Percentiles rank a stretch among this genome's conserved stretches.
These are phyloP conservation scores for Microdochium paspali DNA, from an alignment of 2,329 filamentous ascomycete species.

Conservation along the genomic window DNA sequence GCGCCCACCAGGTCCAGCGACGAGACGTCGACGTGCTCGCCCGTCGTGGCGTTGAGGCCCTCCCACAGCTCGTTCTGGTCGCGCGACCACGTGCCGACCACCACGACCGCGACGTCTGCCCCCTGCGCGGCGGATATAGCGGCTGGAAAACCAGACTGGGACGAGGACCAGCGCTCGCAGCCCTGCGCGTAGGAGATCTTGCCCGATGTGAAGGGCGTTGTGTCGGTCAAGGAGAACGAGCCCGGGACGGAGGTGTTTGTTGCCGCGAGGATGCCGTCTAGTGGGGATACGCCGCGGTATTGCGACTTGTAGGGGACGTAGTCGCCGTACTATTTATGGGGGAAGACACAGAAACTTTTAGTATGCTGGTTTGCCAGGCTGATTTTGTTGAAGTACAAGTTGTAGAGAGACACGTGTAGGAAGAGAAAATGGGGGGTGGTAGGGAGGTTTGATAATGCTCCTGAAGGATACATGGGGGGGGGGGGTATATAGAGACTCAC, in stretches of 20 bases:
- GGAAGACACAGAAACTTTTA: no score
- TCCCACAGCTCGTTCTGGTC: constrained; percentile 65
- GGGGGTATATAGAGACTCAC: constrained; percentile 31
- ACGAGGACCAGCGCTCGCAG: constrained; percentile 63
- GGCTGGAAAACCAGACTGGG: constrained; percentile 57
- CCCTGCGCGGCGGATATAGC: constrained; percentile 56
- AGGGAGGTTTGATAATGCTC: no score
- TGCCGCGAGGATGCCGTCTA: constrained; percentile 56
- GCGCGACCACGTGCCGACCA: constrained; percentile 68
- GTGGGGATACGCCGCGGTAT: constrained; percentile 57
- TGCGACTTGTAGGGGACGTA: constrained; percentile 60
- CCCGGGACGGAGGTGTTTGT: constrained; percentile 26
- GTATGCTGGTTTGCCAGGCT: constrained; percentile 16
- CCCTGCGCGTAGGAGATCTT: constrained; percentile 59
- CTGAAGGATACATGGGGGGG: no score
- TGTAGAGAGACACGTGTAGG: not conserved
- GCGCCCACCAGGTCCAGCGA: constrained; percentile 60
- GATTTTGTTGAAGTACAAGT: constrained; percentile 6
- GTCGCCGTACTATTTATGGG: constrained; percentile 51
- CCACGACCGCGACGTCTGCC: constrained; percentile 62
- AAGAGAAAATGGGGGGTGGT: no score
- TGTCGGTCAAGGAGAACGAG: no score
- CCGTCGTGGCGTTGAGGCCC: constrained; percentile 64
- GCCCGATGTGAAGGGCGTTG: no score
- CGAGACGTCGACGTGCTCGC: constrained; percentile 61